Conservation (phyloP, 305 asterid species). For the Ilex paraguariensis region DNA sequence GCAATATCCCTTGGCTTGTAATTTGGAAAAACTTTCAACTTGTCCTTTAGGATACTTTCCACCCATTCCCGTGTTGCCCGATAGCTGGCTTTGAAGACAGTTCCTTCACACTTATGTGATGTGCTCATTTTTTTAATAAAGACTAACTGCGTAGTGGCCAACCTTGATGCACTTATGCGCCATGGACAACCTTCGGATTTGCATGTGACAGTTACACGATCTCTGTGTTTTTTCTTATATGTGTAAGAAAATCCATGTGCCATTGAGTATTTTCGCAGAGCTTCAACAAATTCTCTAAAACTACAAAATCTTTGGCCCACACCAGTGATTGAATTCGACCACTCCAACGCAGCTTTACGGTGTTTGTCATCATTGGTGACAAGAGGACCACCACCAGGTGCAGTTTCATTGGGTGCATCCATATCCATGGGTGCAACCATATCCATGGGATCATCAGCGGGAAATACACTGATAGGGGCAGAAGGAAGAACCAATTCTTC, state of each 20-base stretch:
- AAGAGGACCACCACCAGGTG: neutral
- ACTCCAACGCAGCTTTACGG: slow-evolving; percentile 13
- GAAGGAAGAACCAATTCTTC: neutral
- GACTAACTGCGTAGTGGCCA: slow-evolving; percentile 19
- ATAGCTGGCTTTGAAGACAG: slow-evolving; percentile 16
- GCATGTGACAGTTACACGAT: slow-evolving; percentile 19
- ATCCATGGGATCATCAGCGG: slow-evolving; percentile 9
- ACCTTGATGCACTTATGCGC: slow-evolving; percentile 17
- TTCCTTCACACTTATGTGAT: slow-evolving; percentile 15
- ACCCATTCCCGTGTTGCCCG: slow-evolving; percentile 22
- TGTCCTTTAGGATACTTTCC: slow-evolving; percentile 20
- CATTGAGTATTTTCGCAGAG: slow-evolving; percentile 19
- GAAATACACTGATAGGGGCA: neutral
- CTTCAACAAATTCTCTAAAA: slow-evolving; percentile 20
- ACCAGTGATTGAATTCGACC: slow-evolving; percentile 18
- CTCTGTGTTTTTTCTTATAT: slow-evolving; percentile 19
- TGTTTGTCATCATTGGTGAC: slow-evolving; percentile 13
- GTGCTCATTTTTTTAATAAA: slow-evolving; percentile 17
- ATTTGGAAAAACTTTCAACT: slow-evolving; percentile 16
- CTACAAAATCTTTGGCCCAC: slow-evolving; percentile 22
- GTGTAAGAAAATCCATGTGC: slow-evolving; percentile 19
- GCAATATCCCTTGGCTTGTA: slow-evolving; percentile 22
- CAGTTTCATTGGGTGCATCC: slow-evolving; percentile 7
- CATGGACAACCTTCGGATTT: slow-evolving; percentile 22
- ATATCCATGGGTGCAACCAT: slow-evolving; percentile 9